Conservation (phyloP, 2,329 filamentous ascomycete species). For the Stagonosporopsis cucurbitacearum region DNA sequence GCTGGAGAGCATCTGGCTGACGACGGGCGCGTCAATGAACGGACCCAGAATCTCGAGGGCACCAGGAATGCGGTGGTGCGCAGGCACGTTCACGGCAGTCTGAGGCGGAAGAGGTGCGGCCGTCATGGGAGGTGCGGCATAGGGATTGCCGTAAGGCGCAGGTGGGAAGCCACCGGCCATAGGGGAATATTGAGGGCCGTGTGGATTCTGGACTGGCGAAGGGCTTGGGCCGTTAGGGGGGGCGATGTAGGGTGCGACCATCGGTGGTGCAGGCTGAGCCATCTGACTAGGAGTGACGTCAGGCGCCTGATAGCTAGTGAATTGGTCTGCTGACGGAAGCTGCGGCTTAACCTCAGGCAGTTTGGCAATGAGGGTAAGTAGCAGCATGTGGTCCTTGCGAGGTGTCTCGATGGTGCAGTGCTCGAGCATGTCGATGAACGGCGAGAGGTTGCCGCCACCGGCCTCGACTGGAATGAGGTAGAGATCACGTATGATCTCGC, state of each 20-base stretch:
- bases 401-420: constrained; percentile 78
- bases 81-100: constrained; percentile 20
- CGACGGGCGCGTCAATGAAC: constrained; percentile 51
- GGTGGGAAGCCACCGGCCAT: constrained; percentile 35
- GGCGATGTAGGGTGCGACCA: constrained; percentile 20
- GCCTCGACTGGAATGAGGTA: constrained; percentile 87
- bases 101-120: constrained; percentile 6
- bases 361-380: constrained; percentile 82
- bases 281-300: constrained; percentile 22
- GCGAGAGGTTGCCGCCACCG: constrained; percentile 72
- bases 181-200: constrained; percentile 45
- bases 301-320: constrained; percentile 30
- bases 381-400: constrained; percentile 75
- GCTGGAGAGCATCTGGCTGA: constrained; percentile 47
- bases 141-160: constrained; percentile 33
- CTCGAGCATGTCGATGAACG: constrained; percentile 87
- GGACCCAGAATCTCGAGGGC: constrained; percentile 53
- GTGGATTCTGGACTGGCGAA: constrained; percentile 35
- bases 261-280: constrained; percentile 28
- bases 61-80: constrained; percentile 44
- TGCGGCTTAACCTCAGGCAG: constrained; percentile 45
- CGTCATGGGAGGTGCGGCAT: constrained; percentile 21
- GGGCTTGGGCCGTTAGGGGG: constrained; percentile 31
- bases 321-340: constrained; percentile 33
- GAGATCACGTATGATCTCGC: constrained; percentile 83